Base-by-base conservation (phyloP, 257 asterid species). In the Paraleonurus japonicus region DNA sequence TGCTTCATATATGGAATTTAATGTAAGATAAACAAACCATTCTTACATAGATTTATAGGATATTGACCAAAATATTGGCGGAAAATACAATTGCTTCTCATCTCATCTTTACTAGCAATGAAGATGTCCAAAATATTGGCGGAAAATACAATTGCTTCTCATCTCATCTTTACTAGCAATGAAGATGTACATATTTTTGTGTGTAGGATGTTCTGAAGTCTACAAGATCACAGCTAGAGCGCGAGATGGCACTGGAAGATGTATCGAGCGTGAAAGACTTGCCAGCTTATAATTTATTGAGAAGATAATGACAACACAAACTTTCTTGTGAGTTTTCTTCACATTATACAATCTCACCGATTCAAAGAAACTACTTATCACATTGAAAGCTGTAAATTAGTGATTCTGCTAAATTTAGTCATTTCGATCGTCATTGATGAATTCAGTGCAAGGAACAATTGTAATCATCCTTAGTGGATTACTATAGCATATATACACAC, bases 1-100 rank as follows among this genome's bases (percentile, higher is more conserved):
- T 5, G 99, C 99, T 43, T 94, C 99, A 6, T 94, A 94, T 68
- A 94, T 94, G 99, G 90, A 94, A 77, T 94, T 94, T 62, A 94
- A 94, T 27, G 99, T 94, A 78, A 76, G 89, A 57, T 32, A 30
- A 12, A 37, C 27, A 8, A 51, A 50, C 64, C 43, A 60, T 59
- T 0, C 70, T 30, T 4, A 2, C 23, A 23, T 48, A 4, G 7
- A 43, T 59, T 71, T 10, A 41, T 23, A 9, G 59, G n/a, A 28
- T 22, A 17, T 71, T 12, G 16, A 67, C 27, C 35, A 15, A 23
- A 53, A 1, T 20, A 4, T 19, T 54, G 1, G 12, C 59, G 41
- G 23, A 39, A 53, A 13, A 47, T 22, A 48, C 28, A 10, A 20
- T 45, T 30, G 33, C 54, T 20, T 43, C 58, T 51, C 54, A 33